Base-by-base conservation (phyloP, 768 basidiomycete species). In the Calocybe indica region DNA sequence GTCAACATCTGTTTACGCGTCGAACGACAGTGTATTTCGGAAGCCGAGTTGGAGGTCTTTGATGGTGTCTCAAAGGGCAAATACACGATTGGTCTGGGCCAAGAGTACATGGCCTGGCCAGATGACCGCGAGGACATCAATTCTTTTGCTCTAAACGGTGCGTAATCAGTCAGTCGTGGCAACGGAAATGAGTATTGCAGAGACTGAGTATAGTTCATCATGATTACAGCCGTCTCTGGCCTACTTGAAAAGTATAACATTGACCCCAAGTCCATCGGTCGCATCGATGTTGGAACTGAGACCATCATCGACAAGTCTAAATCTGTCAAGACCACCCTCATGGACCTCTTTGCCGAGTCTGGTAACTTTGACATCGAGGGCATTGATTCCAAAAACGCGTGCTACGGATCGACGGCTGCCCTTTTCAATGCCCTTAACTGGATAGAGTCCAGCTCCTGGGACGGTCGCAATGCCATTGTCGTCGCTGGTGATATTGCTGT, bases 261-360 rank as follows among this genome's bases (percentile, higher is more conserved):
- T 61, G 94, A 97, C 74, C 92, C 96, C 57, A 85, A 79, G 61
- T 92, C 92, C 45, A 93, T 99, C 65, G 96, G 96, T 49, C 93
- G 96, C 54, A 83, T 99, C 50, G 96, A 99, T 54, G 92, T 98
- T 49, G 96, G 96, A 40, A 99, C 96, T 22, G 96, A 99, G 67
- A 97, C 96, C 36, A 91, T 98, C 70, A 96, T 99, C 59, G 96
- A 99, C 82, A 98, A 98, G 74, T 94, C 92, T 37, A 99, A 99
- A 70, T 90, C 95, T 6, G 92, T 92, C 67, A 99, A 99, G 73
- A 97, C 96, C 2, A 85, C 90, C 48, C 80, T 99, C 51, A 98
- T 99, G 96, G 92, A 97, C 69, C 86, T 98, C 60, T 99, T 99
- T 62, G 83, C 88, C 39, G 83, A 81, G 50, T 80, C 85, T 30